Evolutionary conservation across 352 stramenopile species (phyloP), one percentile per base, ranked within the genome.

Genomic region (Phytophthora pluvialis): DNA sequence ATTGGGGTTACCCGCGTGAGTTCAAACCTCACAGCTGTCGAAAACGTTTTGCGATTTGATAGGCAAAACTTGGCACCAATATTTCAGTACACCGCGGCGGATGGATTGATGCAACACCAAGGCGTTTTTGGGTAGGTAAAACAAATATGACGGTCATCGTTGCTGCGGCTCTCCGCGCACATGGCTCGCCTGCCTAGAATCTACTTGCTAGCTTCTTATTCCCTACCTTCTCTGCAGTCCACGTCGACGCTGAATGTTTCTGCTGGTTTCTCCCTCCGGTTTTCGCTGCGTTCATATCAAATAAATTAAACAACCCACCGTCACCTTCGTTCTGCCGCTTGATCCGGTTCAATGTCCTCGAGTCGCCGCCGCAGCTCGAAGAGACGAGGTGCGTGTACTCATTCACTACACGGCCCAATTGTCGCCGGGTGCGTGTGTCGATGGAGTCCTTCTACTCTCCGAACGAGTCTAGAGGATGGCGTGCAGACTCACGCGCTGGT

Each of bases 401-500:
- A 57, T 26, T 58, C 36, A 60, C 44, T 53, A 44, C 46, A 64
- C 36, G 29, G 4, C 6, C 36, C 43, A 21, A 36, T 61, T 33
- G 8, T 21, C 21, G 1, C 26, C 25, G 10, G 16, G 21, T 58
- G 26, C 36, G 42, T 49, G 38, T 55, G 29, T 55, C 48, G 57
- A 54, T 51, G 16, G 10, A 31, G 38, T 8, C 46, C 50, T 18
- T 72, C 35, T 50, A 57, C 15, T 21, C n/a, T 18, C 44, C 21
- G 5, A 13, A 32, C 6, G 45, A 49, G 44, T 71, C 53, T 84
- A 88, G n/a, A 88, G 71, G 44, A 88, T 88, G 42, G 79, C 79
- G 59, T 88, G 79, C 45, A 88, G 70, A 72, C 79, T 88, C 72
- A 86, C 75, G 28, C 79, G 79, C 46, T 86, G 75, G 12, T 81